phyloP scores from a whole-genome alignment of 164 flowering plant genomes.

The Malania oleifera region DNA sequence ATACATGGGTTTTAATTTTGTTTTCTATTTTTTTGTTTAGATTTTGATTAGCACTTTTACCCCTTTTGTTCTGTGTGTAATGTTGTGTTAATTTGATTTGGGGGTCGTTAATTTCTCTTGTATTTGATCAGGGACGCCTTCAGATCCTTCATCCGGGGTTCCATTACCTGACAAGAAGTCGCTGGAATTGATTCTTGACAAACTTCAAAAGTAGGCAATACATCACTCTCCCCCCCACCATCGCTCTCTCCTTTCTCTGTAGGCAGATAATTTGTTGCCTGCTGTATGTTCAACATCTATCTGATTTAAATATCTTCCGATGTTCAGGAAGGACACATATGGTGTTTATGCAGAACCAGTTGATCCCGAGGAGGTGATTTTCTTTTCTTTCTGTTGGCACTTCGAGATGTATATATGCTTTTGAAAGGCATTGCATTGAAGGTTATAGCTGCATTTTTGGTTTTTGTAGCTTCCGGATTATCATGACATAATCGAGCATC shows the following conservation, averaged over 20 bases:
- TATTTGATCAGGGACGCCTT: constrained; percentile 40
- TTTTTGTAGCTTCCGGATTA: constrained; percentile 86
- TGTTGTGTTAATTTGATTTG: not conserved
- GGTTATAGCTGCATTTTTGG: constrained; percentile 12
- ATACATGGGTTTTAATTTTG: not conserved
- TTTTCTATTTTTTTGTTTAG: constrained; percentile 6
- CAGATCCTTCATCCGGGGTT: constrained; percentile 18
- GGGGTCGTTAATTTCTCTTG: constrained; percentile 5
- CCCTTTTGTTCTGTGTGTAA: not conserved
- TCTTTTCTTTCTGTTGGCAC: not conserved
- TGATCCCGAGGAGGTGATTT: constrained; percentile 90
- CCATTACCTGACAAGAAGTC: constrained; percentile 71
- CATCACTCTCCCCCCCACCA: not conserved
- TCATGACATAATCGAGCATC: constrained; percentile 78
- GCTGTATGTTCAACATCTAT: not conserved
- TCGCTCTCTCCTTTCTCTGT: constrained; percentile 3
- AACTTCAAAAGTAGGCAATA: constrained; percentile 76
- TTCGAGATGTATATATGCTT: no score
- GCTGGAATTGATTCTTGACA: constrained; percentile 80
- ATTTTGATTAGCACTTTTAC: constrained; percentile 3
- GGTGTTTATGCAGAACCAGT: constrained; percentile 96
- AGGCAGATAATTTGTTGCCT: not conserved
- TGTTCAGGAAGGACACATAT: constrained; percentile 87
- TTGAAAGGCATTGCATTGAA: not conserved
- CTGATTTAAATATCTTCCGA: constrained; percentile 7